phyloP scores from a whole-genome alignment of 345 rosid genomes.

The Lagerstroemia speciosa region DNA sequence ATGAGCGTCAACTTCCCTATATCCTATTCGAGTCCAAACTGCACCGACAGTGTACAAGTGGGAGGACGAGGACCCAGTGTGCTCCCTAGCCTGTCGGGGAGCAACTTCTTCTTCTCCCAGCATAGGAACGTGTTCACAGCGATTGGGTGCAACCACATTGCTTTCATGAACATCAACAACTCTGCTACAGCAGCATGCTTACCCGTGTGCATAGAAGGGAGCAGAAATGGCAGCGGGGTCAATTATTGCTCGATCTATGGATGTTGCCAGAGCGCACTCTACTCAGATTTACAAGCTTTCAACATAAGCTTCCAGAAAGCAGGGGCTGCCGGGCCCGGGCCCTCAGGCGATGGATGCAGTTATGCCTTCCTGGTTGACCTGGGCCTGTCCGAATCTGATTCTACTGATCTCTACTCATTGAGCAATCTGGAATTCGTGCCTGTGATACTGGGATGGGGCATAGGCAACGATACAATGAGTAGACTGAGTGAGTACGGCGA shows the following conservation, averaged over 20 bases:
- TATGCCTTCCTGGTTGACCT: conserved; percentile 2
- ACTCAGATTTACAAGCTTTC: background rate
- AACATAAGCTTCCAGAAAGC: background rate
- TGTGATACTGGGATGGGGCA: conserved; percentile 3
- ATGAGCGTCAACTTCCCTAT: background rate
- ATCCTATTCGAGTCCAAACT: background rate
- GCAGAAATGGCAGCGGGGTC: background rate
- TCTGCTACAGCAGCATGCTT: background rate
- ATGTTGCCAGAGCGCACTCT: conserved; percentile 5
- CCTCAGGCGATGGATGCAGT: background rate
- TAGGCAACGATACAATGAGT: background rate
- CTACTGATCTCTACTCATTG: background rate
- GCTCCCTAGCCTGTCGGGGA: background rate
- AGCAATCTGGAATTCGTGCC: background rate
- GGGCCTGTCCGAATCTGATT: background rate
- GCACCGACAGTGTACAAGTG: background rate
- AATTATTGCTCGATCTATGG: background rate
- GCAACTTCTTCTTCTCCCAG: conserved; percentile 5
- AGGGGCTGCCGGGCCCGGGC: background rate
- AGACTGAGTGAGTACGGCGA: too few species aligned
- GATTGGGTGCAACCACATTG: background rate
- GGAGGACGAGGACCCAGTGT: background rate
- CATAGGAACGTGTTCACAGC: background rate
- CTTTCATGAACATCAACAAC: background rate
- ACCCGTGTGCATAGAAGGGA: background rate